phyloP scores from a whole-genome alignment of 2,329 filamentous ascomycete genomes.

The Monosporascus sp. region DNA sequence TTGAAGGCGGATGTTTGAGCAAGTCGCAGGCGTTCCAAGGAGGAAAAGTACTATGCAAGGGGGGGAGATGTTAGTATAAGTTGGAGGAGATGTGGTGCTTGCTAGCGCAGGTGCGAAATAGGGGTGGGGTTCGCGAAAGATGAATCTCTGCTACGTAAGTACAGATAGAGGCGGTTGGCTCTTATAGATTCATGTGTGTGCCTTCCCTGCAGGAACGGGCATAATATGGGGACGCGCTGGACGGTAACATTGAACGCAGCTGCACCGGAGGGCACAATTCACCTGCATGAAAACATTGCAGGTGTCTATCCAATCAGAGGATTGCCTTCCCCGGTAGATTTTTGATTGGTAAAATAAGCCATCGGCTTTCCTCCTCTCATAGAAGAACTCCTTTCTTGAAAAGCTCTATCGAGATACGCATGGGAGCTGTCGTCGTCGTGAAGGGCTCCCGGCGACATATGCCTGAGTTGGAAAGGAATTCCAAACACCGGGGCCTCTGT shows the following conservation, averaged over 20 bases:
- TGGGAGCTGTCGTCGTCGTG: neutral
- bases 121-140: neutral
- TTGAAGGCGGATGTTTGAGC: slow-evolving; percentile 38
- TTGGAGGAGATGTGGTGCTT: neutral
- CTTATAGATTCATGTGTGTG: slow-evolving; percentile 7
- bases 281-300: slow-evolving; percentile 4
- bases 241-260: slow-evolving; percentile 6
- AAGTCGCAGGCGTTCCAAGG: slow-evolving; percentile 53
- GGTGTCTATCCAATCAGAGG: neutral
- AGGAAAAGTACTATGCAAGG: slow-evolving; percentile 50
- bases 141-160: neutral
- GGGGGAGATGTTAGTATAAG: slow-evolving; percentile 12
- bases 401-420: neutral
- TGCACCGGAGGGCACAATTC: slow-evolving; percentile 15
- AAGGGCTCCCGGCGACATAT: too few relatives aligned
- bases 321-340: neutral
- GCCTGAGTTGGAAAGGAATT: too few relatives aligned
- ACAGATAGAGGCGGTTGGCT: neutral
- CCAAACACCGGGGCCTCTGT: too few relatives aligned
- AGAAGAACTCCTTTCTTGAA: neutral
- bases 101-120: too few relatives aligned
- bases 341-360: neutral
- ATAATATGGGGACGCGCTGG: slow-evolving; percentile 9
- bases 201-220: slow-evolving; percentile 18
- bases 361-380: neutral